Evolutionary conservation across 176 grass and related monocot species (phyloP), one percentile per base, ranked within the genome.

Genomic region (Juncus inflexus): DNA sequence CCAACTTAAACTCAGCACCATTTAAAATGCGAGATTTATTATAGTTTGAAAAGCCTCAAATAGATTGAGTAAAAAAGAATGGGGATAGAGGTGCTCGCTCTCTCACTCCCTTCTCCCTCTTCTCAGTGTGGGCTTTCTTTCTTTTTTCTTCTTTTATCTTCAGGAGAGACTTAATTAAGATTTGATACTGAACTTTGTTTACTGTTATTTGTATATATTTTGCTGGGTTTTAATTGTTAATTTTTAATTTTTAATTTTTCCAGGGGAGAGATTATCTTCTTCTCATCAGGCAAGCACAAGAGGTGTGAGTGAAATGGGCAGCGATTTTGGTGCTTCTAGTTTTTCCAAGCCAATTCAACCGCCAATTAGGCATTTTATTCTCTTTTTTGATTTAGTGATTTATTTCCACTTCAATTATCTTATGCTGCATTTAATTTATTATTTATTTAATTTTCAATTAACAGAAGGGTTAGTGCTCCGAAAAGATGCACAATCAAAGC

Each of bases 251-350:
- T 64, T 59, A 59, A 55, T 62, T 59, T 64, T 59, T 53, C 38
- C 28, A 82, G 83, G 74, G 84, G 79, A 68, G 70, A 79, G 79
- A 50, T 75, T 95, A 74, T 89, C 85, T 70, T 89, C 90, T 5
- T 85, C 79, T 9, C 83, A 79, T 61, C 90, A 95, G 68, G 85
- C 85, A 37, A 89, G 85, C 69, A 85, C 90, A 40, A 88, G 85
- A 79, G 90, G 90, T 65, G 69, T 65, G 42, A 71, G 81, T 40
- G 88, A 91, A 38, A 73, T 84, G 83, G 77, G 70, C 39, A 87
- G 67, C 54, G 85, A 89, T 54, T 68, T 82, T n/a, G 82, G 81
- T 12, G 76, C 82, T 72, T 76, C 85, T 60, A 79, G 52, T 71
- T 86, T 89, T 50, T 40, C 82, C 65, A 75, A 65, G 69, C 67